Base-by-base conservation (phyloP, 2,329 filamentous ascomycete species). In the Lizonia empirigonia region DNA sequence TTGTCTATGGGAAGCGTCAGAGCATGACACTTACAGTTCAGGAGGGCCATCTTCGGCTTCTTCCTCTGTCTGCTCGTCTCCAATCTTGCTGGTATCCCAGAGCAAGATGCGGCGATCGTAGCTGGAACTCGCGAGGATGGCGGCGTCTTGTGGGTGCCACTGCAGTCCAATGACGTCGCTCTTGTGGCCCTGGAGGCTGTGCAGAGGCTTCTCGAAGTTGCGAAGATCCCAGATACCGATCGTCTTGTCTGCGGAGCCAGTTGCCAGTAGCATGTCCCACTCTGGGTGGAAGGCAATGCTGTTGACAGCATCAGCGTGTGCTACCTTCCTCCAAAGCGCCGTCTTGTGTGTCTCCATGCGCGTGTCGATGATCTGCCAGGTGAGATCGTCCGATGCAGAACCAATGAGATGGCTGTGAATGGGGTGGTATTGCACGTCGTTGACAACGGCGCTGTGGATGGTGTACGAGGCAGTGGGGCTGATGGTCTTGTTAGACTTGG, bases 371-470 rank as follows among this genome's bases (percentile, higher is more conserved):
- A 99, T 88, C 74, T 97, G 90, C 55, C 97, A 85, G 7, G 91
- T 97, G 62, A 94, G 82, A 71, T 99, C 94, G 71, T 99, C 94
- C 4, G 94, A 97, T 3, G 96, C 94, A 13, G 90, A 93, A 56
- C 93, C 95, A 55, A 99, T 89, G 53, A 71, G 64, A 58, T 95
- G 86, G 63, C 87, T 86, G 58, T 93, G 90, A 34, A 91, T 83
- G 7, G 93, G 92, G 65, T 97, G 93, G 70, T 96, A 91, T 75
- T 97, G 91, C 24, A 99, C 92, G 68, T 99, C 94, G 72, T 99
- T 99, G 70, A 99, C 94, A 45, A 94, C 89, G 20, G 93, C 87
- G 16, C 82, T 86, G 73, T 99, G 95, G 60, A 97, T 90, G 1
- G 86, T 93, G 75, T 94, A 97, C 30, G 84, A 88, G 38, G 87